A percentile compares a stretch with the other conserved stretches of the same genome.
Evolutionary conservation across 371 early-diverging fungal genomes (phyloP).

Genomic region (Mucor plumbeus): DNA sequence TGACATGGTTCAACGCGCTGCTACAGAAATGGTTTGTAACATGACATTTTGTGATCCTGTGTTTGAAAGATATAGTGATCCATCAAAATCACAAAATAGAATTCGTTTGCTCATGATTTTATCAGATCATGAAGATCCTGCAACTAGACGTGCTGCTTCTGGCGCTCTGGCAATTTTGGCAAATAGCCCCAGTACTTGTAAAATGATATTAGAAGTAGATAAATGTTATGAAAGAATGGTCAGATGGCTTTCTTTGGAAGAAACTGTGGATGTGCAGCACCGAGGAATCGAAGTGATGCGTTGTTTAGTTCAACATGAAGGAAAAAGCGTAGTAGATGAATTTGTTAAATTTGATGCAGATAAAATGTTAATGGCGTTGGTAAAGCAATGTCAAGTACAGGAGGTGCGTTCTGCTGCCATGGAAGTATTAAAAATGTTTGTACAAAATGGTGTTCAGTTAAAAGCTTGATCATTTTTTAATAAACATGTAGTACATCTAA

Average conservation of each 20-base stretch:
- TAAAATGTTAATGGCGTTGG: constrained; percentile 42
- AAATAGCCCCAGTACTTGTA: constrained; percentile 57
- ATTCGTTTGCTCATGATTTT: constrained; percentile 84
- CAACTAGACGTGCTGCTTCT: constrained; percentile 85
- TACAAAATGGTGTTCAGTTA: constrained; percentile 46
- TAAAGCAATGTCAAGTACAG: constrained; percentile 51
- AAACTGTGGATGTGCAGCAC: constrained; percentile 53
- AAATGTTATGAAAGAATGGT: constrained; percentile 57
- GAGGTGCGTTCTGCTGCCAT: constrained; percentile 64
- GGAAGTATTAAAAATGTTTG: constrained; percentile 61
- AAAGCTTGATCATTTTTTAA: constrained; percentile 6
- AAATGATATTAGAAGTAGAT: constrained; percentile 59
- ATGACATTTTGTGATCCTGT: constrained; percentile 85
- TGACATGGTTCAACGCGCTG: constrained; percentile 86
- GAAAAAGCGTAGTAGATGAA: constrained; percentile 32
- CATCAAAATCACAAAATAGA: constrained; percentile 48
- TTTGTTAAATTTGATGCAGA: constrained; percentile 42
- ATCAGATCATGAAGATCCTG: constrained; percentile 84
- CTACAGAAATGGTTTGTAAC: constrained; percentile 93
- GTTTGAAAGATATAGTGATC: constrained; percentile 73
- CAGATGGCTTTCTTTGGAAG: constrained; percentile 46
- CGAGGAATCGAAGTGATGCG: constrained; percentile 61
- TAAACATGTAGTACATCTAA: no score
- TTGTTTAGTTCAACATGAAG: constrained; percentile 44
- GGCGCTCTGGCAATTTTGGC: constrained; percentile 89